A percentile compares a stretch with the other conserved stretches of the same genome.
Conservation (phyloP, 208 protist species). For the Trypanosoma scelopori region DNA sequence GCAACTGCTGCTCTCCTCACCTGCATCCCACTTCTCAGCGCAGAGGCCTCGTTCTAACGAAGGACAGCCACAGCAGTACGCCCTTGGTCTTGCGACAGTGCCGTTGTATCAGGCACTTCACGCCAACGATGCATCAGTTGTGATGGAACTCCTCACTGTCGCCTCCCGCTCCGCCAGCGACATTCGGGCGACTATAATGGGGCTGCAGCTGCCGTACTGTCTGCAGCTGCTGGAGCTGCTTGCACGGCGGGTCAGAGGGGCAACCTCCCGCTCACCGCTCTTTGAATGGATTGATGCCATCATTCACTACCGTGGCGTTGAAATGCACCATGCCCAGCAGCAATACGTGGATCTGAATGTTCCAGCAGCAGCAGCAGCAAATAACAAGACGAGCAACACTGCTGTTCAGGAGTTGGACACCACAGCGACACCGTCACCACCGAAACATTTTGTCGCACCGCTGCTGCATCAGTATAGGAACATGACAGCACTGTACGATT, state of each 20-base stretch:
- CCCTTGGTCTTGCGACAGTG: slow-evolving; percentile 76
- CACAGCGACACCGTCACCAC: slow-evolving; percentile 35
- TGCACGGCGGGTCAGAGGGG: slow-evolving; percentile 43
- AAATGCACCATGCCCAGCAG: slow-evolving; percentile 71
- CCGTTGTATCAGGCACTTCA: slow-evolving; percentile 87
- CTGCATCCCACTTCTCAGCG: neutral
- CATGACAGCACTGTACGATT: slow-evolving; percentile 63
- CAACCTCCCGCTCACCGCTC: slow-evolving; percentile 59
- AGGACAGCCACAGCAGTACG: slow-evolving; percentile 32
- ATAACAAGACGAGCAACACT: slow-evolving; percentile 7
- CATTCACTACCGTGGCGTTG: slow-evolving; percentile 71
- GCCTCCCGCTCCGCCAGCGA: slow-evolving; percentile 46
- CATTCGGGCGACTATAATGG: slow-evolving; percentile 63
- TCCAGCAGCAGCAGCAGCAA: slow-evolving; percentile 5
- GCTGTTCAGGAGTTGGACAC: neutral
- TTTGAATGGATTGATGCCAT: slow-evolving; percentile 79
- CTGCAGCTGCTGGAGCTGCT: slow-evolving; percentile 77
- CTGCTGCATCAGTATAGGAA: slow-evolving; percentile 78
- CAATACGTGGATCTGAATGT: slow-evolving; percentile 12
- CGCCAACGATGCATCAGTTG: slow-evolving; percentile 64
- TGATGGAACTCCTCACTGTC: slow-evolving; percentile 83
- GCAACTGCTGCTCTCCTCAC: slow-evolving; percentile 27
- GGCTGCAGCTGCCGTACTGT: slow-evolving; percentile 74
- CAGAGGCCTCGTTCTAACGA: neutral
- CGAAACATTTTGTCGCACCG: slow-evolving; percentile 73